Conservation (phyloP, 805 yeast genomes). For the Jamesozyma gamospora region DNA sequence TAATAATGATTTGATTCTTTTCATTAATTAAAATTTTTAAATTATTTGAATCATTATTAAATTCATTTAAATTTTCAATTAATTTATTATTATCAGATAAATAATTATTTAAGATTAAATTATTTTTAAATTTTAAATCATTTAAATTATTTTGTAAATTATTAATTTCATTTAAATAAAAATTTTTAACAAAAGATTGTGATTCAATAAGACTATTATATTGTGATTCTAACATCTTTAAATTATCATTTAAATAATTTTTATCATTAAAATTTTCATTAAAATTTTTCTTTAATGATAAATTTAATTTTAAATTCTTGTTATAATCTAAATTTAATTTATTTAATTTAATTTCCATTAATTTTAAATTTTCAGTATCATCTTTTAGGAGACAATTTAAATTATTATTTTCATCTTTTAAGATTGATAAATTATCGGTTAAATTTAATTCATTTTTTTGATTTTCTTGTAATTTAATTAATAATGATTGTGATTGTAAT, state of each 20-base stretch:
- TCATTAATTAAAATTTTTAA: not conserved
- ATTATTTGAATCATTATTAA: not conserved
- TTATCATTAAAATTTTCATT: constrained; percentile 5
- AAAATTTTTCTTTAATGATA: constrained; percentile 1
- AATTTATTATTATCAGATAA: constrained; percentile 1
- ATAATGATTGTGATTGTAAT: constrained; percentile 38
- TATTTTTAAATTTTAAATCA: not conserved
- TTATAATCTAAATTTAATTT: constrained; percentile 5
- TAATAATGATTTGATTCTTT: not conserved
- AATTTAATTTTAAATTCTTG: not conserved
- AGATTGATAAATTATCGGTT: constrained; percentile 43
- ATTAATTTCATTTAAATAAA: constrained; percentile 11
- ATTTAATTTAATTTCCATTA: constrained; percentile 42
- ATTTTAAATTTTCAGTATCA: constrained; percentile 50
- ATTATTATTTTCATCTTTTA: constrained; percentile 72
- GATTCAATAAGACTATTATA: constrained; percentile 19
- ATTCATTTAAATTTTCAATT: not conserved
- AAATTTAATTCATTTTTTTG: constrained; percentile 38
- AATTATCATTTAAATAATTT: constrained; percentile 8
- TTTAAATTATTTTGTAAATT: constrained; percentile 4
- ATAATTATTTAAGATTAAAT: not conserved
- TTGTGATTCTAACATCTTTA: constrained; percentile 13
- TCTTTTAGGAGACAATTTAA: constrained; percentile 35
- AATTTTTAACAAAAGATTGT: constrained; percentile 9
- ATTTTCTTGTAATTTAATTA: constrained; percentile 40